Conservation (phyloP, 176 grass and related monocot species). For the Juncus inflexus region DNA sequence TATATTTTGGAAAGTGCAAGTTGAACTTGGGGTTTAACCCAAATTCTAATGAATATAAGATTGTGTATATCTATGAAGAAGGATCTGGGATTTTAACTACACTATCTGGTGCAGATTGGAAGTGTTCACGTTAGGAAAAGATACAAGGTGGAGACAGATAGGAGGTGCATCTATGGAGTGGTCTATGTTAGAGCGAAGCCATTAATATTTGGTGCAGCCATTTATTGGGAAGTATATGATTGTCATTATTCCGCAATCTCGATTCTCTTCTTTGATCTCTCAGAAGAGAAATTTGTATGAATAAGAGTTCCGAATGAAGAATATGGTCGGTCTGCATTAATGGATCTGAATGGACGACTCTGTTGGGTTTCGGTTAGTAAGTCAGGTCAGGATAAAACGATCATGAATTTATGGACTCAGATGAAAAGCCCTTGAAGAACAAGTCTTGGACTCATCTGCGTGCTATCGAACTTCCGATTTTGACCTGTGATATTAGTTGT, state of each 20-base stretch:
- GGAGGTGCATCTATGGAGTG: not conserved
- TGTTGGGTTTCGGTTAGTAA: not conserved
- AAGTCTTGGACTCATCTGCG: not conserved
- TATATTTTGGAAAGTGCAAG: not conserved
- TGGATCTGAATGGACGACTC: not conserved
- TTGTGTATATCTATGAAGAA: not conserved
- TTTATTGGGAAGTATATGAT: not conserved
- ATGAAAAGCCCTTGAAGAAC: not conserved
- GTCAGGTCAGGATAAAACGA: not conserved
- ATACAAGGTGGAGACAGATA: slow-evolving; percentile 5
- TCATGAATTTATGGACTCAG: not conserved
- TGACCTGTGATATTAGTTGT: too few relatives aligned
- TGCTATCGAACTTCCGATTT: too few relatives aligned
- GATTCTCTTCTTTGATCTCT: not conserved
- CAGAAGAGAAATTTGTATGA: not conserved
- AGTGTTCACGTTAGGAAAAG: not conserved
- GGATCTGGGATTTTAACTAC: not conserved
- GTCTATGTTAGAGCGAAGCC: not conserved
- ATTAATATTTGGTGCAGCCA: not conserved
- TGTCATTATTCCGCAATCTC: not conserved
- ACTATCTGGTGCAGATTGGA: not conserved
- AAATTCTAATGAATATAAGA: not conserved
- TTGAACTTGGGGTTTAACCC: not conserved
- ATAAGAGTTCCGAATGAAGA: not conserved
- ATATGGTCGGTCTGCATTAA: not conserved